Evolutionary conservation across 2,329 filamentous ascomycete species (phyloP).

Genomic region (Cladobotryum mycophilum): DNA sequence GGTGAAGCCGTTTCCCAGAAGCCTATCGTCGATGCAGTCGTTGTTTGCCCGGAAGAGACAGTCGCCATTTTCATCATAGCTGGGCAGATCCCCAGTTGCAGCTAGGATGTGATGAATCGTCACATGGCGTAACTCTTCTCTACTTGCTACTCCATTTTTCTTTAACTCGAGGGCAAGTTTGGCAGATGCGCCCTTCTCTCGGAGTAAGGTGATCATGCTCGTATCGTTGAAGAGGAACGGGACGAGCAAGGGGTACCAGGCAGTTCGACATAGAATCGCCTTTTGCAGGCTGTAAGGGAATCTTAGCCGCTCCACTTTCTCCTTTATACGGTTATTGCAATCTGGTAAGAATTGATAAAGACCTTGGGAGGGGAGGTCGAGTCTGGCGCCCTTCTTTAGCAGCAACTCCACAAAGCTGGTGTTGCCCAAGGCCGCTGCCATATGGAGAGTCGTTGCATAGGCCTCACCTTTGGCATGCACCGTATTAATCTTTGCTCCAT

Average conservation of each 20-base stretch:
- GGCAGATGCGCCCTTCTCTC: not conserved
- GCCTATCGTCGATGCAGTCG: not conserved
- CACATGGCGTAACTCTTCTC: not conserved
- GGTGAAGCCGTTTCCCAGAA: not conserved
- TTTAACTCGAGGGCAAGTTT: not conserved
- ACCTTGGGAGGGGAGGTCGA: not conserved
- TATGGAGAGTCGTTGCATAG: not conserved
- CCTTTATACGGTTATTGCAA: not conserved
- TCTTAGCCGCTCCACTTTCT: too few species aligned
- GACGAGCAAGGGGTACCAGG: slow-evolving; percentile 5
- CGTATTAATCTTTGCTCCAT: not conserved
- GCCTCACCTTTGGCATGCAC: not conserved
- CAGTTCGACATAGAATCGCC: not conserved
- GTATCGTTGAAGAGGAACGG: slow-evolving; percentile 2
- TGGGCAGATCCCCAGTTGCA: not conserved
- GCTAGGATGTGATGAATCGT: slow-evolving; percentile 9
- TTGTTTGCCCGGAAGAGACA: not conserved
- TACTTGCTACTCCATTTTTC: not conserved
- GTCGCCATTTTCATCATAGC: not conserved
- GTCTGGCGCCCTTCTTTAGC: not conserved
- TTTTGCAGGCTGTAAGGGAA: not conserved
- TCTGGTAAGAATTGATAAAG: not conserved
- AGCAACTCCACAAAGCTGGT: not conserved
- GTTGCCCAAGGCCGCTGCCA: not conserved
- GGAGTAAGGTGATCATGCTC: not conserved